These are phyloP conservation scores for Sarocladium oryzae DNA, from an alignment of 2,329 filamentous ascomycete species.

Conservation along the genomic window DNA sequence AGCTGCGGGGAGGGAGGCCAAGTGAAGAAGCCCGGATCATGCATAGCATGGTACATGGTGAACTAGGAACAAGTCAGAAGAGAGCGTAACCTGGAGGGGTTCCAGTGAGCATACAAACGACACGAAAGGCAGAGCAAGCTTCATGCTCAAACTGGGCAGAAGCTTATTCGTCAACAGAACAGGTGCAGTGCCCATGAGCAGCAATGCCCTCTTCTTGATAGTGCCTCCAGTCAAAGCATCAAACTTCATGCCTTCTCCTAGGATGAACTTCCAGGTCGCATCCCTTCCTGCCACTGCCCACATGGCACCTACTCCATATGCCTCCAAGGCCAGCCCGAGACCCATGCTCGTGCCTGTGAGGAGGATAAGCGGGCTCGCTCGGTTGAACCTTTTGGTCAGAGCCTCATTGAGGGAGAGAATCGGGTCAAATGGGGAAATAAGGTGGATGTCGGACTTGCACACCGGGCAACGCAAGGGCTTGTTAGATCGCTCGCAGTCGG, in stretches of 20 bases:
- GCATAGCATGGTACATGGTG: constrained; percentile 37
- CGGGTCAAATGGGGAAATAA: constrained; percentile 68
- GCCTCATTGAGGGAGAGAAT: constrained; percentile 61
- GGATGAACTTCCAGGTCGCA: constrained; percentile 34
- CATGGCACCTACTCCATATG: constrained; percentile 46
- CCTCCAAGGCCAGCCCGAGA: constrained; percentile 43
- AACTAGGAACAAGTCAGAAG: constrained; percentile 30
- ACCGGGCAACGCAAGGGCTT: constrained; percentile 77
- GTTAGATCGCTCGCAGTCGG: constrained; percentile 67
- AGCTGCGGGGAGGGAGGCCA: constrained; percentile 51
- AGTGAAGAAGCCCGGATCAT: constrained; percentile 36
- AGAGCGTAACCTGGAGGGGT: not conserved
- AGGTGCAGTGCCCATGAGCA: constrained; percentile 40
- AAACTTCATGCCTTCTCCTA: constrained; percentile 25
- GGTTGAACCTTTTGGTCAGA: constrained; percentile 48
- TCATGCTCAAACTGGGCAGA: constrained; percentile 35
- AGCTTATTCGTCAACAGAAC: constrained; percentile 37
- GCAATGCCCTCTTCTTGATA: constrained; percentile 15
- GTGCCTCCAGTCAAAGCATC: constrained; percentile 17
- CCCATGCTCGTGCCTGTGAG: constrained; percentile 49
- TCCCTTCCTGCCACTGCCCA: constrained; percentile 46
- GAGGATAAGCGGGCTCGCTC: constrained; percentile 56
- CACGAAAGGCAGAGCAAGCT: constrained; percentile 35
- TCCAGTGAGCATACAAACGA: constrained; percentile 32
- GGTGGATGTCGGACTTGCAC: constrained; percentile 74